A percentile compares a stretch with the other conserved stretches of the same genome.
Evolutionary conservation across 352 stramenopile genomes (phyloP).

Genomic region (Phytophthora sansomeana): DNA sequence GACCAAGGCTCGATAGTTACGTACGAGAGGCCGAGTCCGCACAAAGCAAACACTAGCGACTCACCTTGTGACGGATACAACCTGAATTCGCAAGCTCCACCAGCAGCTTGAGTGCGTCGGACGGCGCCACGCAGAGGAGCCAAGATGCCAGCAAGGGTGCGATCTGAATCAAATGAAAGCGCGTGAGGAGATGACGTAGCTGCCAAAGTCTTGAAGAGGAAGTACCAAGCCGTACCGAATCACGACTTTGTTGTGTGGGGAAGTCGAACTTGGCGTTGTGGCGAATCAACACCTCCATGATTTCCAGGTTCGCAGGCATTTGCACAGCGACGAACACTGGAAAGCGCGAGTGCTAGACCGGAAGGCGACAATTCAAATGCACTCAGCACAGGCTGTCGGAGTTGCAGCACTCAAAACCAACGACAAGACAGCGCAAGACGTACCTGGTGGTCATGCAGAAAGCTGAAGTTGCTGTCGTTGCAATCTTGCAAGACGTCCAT

Average conservation of each 20-base stretch:
- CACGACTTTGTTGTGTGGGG: slow-evolving; percentile 18
- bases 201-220: too few species aligned
- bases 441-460: slow-evolving; percentile 21
- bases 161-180: too few species aligned
- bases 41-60: not conserved
- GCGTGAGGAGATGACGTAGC: too few species aligned
- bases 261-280: slow-evolving; percentile 32
- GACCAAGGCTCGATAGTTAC: not conserved
- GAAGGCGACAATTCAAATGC: too few species aligned
- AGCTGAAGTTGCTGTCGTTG: slow-evolving; percentile 24
- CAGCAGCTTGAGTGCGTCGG: slow-evolving; percentile 15
- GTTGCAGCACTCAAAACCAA: not conserved
- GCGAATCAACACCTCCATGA: slow-evolving; percentile 34
- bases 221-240: slow-evolving; percentile 31
- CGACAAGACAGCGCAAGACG: slow-evolving; percentile 2
- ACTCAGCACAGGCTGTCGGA: not conserved
- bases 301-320: slow-evolving; percentile 19
- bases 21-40: not conserved
- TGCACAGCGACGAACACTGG: slow-evolving; percentile 18
- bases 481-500: slow-evolving; percentile 30
- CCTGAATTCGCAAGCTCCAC: slow-evolving; percentile 15
- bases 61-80: slow-evolving; percentile 28
- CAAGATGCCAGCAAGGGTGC: slow-evolving; percentile 5
- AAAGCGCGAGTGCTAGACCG: slow-evolving; percentile 4
- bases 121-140: slow-evolving; percentile 11